Evolutionary conservation across 345 rosid genomes (phyloP).

Genomic region (Anacardium occidentale): DNA sequence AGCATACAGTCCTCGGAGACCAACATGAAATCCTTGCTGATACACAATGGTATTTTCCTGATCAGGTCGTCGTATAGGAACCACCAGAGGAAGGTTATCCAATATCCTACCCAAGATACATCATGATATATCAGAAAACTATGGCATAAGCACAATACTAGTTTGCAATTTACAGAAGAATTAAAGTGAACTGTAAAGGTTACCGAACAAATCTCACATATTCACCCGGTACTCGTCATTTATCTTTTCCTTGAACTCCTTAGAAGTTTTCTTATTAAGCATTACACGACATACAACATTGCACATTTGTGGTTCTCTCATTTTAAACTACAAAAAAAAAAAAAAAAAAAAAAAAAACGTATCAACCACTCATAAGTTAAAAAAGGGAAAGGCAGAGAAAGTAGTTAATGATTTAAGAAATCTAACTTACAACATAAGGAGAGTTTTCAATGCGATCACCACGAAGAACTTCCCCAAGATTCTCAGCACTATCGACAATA

Average conservation of each 20-base stretch:
- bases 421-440: conserved; percentile 60
- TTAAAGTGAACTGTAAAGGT: neutral
- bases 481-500: conserved; percentile 82
- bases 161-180: neutral
- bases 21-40: conserved; percentile 66
- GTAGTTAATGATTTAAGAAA: neutral
- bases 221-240: conserved; percentile 82
- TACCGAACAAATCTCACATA: conserved; percentile 43
- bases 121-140: conserved; percentile 6
- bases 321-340: conserved; percentile 57
- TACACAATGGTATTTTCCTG: conserved; percentile 46
- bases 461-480: conserved; percentile 92
- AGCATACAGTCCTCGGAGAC: conserved; percentile 61
- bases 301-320: conserved; percentile 81
- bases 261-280: conserved; percentile 55
- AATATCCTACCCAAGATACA: conserved; percentile 48
- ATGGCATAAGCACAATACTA: neutral
- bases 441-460: conserved; percentile 93
- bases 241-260: conserved; percentile 78
- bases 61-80: conserved; percentile 51
- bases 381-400: neutral
- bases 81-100: conserved; percentile 78
- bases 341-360: conserved; percentile 14
- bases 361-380: conserved; percentile 14
- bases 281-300: conserved; percentile 46